Percentiles rank a stretch among this genome's conserved stretches.
Conservation (phyloP, 495 filamentous ascomycete genomes). For the Lasiosphaeria ovina region DNA sequence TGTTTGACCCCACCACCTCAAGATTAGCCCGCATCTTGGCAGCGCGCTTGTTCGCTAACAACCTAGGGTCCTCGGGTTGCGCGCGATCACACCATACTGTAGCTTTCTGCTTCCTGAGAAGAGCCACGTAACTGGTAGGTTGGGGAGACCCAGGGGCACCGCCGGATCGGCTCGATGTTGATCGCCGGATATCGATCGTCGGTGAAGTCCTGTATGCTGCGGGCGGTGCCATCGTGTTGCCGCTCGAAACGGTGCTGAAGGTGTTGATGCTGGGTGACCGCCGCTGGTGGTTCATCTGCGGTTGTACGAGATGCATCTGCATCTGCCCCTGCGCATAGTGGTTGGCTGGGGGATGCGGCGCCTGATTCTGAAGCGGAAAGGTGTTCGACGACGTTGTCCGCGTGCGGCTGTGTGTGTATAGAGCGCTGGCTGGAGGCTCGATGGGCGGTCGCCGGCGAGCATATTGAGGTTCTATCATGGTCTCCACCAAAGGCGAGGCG, state of each 20-base stretch:
- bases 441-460: slow-evolving; percentile 32
- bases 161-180: slow-evolving; percentile 68
- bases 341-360: slow-evolving; percentile 18
- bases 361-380: slow-evolving; percentile 43
- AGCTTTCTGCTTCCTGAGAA: slow-evolving; percentile 93
- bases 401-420: slow-evolving; percentile 52
- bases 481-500: slow-evolving; percentile 19
- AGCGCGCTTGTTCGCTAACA: slow-evolving; percentile 72
- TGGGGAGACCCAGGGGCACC: slow-evolving; percentile 53
- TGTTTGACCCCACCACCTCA: slow-evolving; percentile 59
- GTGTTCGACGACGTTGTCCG: slow-evolving; percentile 61
- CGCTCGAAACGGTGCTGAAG: slow-evolving; percentile 64
- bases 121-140: slow-evolving; percentile 80
- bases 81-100: slow-evolving; percentile 98
- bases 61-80: slow-evolving; percentile 84
- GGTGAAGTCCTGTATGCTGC: slow-evolving; percentile 50
- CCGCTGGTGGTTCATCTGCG: slow-evolving; percentile 48
- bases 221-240: slow-evolving; percentile 39
- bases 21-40: slow-evolving; percentile 81
- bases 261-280: slow-evolving; percentile 72
- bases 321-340: slow-evolving; percentile 15
- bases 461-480: slow-evolving; percentile 28
- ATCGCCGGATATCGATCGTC: slow-evolving; percentile 66
- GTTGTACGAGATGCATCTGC: slow-evolving; percentile 40
- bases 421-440: slow-evolving; percentile 32